Conservation (phyloP, 2,329 filamentous ascomycete genomes). For the Paramyrothecium sp. region DNA sequence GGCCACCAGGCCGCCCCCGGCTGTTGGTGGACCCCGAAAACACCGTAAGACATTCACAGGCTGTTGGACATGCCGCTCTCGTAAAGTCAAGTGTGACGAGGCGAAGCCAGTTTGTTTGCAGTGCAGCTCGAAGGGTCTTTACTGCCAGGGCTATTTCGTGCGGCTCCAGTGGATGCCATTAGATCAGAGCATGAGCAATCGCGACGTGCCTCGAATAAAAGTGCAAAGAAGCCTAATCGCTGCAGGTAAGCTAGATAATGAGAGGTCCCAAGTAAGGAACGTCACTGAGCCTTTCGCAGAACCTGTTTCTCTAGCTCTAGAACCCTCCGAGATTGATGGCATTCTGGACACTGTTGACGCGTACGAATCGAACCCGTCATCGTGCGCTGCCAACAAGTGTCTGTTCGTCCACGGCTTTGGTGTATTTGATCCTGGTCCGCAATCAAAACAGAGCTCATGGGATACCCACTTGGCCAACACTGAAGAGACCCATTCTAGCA, state of each 20-base stretch:
- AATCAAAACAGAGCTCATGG: too few relatives aligned
- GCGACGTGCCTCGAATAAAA: neutral
- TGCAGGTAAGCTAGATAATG: too few relatives aligned
- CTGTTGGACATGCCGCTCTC: constrained; percentile 34
- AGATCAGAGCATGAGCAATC: neutral
- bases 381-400: neutral
- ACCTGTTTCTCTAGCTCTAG: neutral
- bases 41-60: constrained; percentile 26
- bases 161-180: constrained; percentile 24
- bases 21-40: constrained; percentile 11
- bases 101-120: constrained; percentile 28
- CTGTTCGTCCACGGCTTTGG: constrained; percentile 10
- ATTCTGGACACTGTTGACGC: constrained; percentile 11
- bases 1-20: too few relatives aligned
- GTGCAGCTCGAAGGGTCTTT: constrained; percentile 25
- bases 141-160: constrained; percentile 28
- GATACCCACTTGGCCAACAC: too few relatives aligned
- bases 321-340: constrained; percentile 7
- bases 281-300: neutral
- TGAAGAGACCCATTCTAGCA: too few relatives aligned
- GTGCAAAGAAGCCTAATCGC: neutral
- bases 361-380: constrained; percentile 1
- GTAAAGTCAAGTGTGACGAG: constrained; percentile 37
- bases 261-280: neutral
- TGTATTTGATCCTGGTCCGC: constrained; percentile 4